Conservation (phyloP, 495 filamentous ascomycete genomes). For the Penicillium odoratum region DNA sequence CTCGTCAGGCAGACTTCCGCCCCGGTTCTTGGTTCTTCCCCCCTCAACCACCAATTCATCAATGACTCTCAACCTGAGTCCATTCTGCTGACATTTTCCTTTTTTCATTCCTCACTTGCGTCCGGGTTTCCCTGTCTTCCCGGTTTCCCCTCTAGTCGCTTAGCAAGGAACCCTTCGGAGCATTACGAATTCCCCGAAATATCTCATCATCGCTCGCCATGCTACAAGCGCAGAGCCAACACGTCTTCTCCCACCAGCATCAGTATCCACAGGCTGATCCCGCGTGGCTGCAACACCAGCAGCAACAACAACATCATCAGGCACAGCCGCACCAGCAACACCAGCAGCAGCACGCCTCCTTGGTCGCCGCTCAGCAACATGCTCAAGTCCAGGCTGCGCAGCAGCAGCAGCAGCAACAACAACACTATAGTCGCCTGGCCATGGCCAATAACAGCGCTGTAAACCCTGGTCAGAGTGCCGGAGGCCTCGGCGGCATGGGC, state of each 20-base stretch:
- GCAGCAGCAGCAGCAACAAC: slow-evolving; percentile 67
- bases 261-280: slow-evolving; percentile 76
- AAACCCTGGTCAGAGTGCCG: slow-evolving; percentile 41
- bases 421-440: slow-evolving; percentile 77
- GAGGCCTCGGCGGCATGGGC: slow-evolving; percentile 43
- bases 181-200: slow-evolving; percentile 36
- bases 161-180: slow-evolving; percentile 29
- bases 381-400: slow-evolving; percentile 62
- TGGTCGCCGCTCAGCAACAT: slow-evolving; percentile 55
- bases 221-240: slow-evolving; percentile 54
- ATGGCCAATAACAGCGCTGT: slow-evolving; percentile 55
- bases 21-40: slow-evolving; percentile 7
- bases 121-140: background rate
- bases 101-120: slow-evolving; percentile 12
- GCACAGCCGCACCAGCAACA: slow-evolving; percentile 59
- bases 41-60: slow-evolving; percentile 18
- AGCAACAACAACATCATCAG: slow-evolving; percentile 64
- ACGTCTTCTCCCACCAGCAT: slow-evolving; percentile 77
- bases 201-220: slow-evolving; percentile 42
- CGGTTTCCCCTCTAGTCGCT: slow-evolving; percentile 20
- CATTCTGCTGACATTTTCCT: slow-evolving; percentile 25
- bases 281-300: slow-evolving; percentile 73
- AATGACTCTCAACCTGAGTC: slow-evolving; percentile 27
- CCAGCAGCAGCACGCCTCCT: slow-evolving; percentile 49
- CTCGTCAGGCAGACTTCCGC: slow-evolving; percentile 18